Evolutionary conservation across 2,329 filamentous ascomycete species (phyloP).

Genomic region (Calonectria ilicicola): DNA sequence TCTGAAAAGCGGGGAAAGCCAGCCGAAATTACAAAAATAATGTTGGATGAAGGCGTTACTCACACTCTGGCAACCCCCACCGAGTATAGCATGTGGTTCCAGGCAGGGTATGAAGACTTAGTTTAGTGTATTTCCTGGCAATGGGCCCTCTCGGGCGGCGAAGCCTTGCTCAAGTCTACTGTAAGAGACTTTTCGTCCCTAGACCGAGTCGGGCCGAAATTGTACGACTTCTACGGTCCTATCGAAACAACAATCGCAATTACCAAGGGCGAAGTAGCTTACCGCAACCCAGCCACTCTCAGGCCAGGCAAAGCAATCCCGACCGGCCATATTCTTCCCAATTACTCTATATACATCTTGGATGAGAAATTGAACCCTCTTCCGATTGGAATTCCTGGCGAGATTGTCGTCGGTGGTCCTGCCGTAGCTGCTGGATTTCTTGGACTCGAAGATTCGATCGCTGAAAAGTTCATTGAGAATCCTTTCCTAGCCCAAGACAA

Average conservation of each 20-base stretch:
- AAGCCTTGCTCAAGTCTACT: background rate
- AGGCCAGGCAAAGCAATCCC: background rate
- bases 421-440: background rate
- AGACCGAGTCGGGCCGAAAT: background rate
- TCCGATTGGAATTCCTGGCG: background rate
- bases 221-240: background rate
- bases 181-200: background rate
- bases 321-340: background rate
- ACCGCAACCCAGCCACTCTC: background rate
- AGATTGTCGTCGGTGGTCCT: background rate
- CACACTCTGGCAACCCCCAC: background rate
- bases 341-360: background rate
- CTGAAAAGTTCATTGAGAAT: background rate
- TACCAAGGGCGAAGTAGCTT: background rate
- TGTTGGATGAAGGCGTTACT: background rate
- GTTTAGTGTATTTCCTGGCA: background rate
- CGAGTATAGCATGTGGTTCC: background rate
- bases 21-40: background rate
- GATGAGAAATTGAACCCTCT: background rate
- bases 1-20: background rate
- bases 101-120: background rate
- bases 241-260: background rate
- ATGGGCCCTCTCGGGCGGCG: background rate
- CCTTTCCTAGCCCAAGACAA: background rate
- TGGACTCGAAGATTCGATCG: background rate